Evolutionary conservation across 208 protist species (phyloP).

Genomic region (Leishmania guyanensis): DNA sequence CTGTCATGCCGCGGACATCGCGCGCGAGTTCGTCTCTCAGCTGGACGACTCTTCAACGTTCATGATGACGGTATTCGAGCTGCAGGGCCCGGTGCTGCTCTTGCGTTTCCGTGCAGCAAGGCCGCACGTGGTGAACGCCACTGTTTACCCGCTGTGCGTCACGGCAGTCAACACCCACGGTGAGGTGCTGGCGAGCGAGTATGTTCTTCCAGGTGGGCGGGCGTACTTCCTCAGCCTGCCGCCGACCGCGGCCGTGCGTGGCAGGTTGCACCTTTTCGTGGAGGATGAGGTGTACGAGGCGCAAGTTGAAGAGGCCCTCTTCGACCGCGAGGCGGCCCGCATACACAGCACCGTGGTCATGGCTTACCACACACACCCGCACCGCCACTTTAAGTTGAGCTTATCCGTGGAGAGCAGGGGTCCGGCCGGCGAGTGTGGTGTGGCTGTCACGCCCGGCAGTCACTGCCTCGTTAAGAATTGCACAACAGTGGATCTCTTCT

Average conservation of each 20-base stretch:
- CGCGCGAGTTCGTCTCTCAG: constrained; percentile 32
- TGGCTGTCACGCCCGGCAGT: constrained; percentile 24
- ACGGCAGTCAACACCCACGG: constrained; percentile 21
- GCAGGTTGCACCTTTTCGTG: constrained; percentile 15
- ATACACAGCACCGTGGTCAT: constrained; percentile 19
- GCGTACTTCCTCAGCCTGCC: constrained; percentile 29
- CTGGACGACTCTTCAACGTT: constrained; percentile 32
- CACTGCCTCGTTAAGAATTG: constrained; percentile 36
- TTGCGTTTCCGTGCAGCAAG: constrained; percentile 22
- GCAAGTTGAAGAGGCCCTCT: constrained; percentile 17
- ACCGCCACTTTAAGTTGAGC: constrained; percentile 25
- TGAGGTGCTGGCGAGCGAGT: constrained; percentile 20
- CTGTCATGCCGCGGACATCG: constrained; percentile 10
- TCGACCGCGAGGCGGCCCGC: constrained; percentile 25
- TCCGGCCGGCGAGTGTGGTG: constrained; percentile 20
- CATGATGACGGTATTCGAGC: constrained; percentile 27
- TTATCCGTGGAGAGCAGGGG: constrained; percentile 22
- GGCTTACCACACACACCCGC: constrained; percentile 18
- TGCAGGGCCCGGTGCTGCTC: constrained; percentile 24
- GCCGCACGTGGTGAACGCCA: constrained; percentile 31
- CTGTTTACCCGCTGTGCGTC: constrained; percentile 23
- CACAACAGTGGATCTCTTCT: constrained; percentile 30
- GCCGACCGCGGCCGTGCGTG: constrained; percentile 11
- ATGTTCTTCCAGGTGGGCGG: constrained; percentile 11
- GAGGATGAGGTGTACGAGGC: constrained; percentile 23